A percentile compares a stretch with the other conserved stretches of the same genome.
These are phyloP conservation scores for Zasmidium cellare DNA, from an alignment of 2,329 filamentous ascomycete species.

Conservation along the genomic window DNA sequence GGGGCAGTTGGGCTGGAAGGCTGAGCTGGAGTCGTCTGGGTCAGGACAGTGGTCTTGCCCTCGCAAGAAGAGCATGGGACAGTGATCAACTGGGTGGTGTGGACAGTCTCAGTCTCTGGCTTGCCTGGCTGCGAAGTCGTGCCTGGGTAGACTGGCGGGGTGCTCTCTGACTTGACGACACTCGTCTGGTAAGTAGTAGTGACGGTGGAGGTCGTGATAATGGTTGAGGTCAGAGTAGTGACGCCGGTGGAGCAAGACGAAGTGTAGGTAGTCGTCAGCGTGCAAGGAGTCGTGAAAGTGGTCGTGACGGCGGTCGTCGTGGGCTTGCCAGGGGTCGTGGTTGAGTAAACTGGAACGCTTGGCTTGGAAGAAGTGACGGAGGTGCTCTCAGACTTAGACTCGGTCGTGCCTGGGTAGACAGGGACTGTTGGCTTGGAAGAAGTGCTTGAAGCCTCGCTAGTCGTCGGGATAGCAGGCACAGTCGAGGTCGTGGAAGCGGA, in stretches of 20 bases:
- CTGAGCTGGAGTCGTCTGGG: neutral
- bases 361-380: constrained; percentile 2
- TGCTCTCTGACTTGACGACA: neutral
- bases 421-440: neutral
- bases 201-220: neutral
- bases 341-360: neutral
- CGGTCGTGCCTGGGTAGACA: neutral
- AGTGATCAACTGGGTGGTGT: constrained; percentile 34
- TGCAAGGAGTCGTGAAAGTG: neutral
- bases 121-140: constrained; percentile 13
- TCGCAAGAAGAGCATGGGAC: constrained; percentile 42
- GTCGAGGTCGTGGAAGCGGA: constrained; percentile 1
- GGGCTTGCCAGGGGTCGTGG: neutral
- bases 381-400: constrained; percentile 2
- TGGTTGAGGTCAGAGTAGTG: neutral
- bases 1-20: neutral
- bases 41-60: constrained; percentile 13
- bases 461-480: neutral
- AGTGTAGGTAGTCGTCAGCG: neutral
- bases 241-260: neutral
- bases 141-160: constrained; percentile 2
- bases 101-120: constrained; percentile 21
- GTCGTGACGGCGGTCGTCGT: neutral
- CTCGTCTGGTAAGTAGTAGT: constrained; percentile 5
- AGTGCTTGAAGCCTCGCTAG: too few species aligned